phyloP scores from a whole-genome alignment of 2,329 filamentous ascomycete genomes.

The Ceratocystis harringtonii region DNA sequence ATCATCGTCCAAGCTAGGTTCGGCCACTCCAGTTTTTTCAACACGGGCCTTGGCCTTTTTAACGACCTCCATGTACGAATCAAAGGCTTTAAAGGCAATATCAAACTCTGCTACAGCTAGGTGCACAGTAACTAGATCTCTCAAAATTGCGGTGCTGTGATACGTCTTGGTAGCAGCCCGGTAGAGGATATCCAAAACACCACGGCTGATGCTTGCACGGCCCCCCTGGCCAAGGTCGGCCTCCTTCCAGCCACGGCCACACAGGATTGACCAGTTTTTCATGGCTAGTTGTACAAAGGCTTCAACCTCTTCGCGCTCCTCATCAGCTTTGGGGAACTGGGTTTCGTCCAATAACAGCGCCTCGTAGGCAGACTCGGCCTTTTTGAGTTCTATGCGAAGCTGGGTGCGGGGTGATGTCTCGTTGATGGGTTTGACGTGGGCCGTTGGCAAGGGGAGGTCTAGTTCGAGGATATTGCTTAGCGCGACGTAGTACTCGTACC shows the following conservation, averaged over 20 bases:
- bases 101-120: slow-evolving; percentile 81
- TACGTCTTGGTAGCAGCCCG: slow-evolving; percentile 84
- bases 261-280: slow-evolving; percentile 71
- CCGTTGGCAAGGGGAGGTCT: slow-evolving; percentile 44
- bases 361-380: slow-evolving; percentile 68
- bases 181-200: slow-evolving; percentile 77
- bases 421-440: slow-evolving; percentile 28
- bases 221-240: slow-evolving; percentile 69
- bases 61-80: slow-evolving; percentile 82
- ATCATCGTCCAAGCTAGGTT: slow-evolving; percentile 63
- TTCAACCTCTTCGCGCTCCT: slow-evolving; percentile 66
- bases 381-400: slow-evolving; percentile 62
- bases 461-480: slow-evolving; percentile 62
- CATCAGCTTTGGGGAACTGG: slow-evolving; percentile 68
- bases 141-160: slow-evolving; percentile 78
- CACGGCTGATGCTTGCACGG: slow-evolving; percentile 56
- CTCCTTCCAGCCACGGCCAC: slow-evolving; percentile 66
- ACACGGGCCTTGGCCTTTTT: slow-evolving; percentile 71
- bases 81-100: slow-evolving; percentile 75
- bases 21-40: slow-evolving; percentile 58
- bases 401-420: slow-evolving; percentile 44
- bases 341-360: slow-evolving; percentile 62
- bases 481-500: slow-evolving; percentile 71
- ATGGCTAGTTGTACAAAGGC: slow-evolving; percentile 65
- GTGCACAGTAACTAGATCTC: slow-evolving; percentile 78